Conservation (phyloP, 306 rosid species). For the Castanopsis chinensis region DNA sequence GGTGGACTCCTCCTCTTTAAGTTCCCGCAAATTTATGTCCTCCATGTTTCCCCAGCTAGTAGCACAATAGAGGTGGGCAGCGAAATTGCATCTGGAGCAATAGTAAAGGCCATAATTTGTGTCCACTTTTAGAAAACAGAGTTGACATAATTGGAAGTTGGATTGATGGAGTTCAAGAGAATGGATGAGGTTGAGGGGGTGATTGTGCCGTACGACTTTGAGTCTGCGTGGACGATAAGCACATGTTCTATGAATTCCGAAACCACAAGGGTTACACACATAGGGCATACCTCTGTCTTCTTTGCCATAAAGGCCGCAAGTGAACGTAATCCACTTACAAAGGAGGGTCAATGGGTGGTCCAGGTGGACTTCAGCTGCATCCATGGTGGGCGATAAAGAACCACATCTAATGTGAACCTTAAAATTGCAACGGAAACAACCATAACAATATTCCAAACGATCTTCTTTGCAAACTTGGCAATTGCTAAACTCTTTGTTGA, state of each 20-base stretch:
- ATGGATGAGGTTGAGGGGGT: not conserved
- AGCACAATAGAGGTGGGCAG: too few species aligned
- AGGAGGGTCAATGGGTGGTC: not conserved
- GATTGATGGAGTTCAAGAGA: too few species aligned
- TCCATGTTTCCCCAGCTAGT: too few species aligned
- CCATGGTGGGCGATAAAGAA: too few species aligned
- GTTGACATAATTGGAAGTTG: not conserved
- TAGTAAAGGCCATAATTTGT: too few species aligned
- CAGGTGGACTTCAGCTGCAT: not conserved
- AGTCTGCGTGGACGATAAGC: rapidly evolving
- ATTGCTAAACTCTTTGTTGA: too few species aligned
- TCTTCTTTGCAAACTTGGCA: too few species aligned
- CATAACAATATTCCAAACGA: not conserved
- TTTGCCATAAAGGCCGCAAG: not conserved
- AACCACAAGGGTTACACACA: not conserved
- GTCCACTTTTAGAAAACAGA: not conserved
- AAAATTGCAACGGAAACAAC: not conserved
- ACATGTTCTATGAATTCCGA: not conserved
- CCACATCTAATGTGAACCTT: not conserved
- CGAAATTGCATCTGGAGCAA: too few species aligned
- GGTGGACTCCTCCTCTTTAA: too few species aligned
- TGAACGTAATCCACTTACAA: not conserved
- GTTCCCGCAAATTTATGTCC: too few species aligned
- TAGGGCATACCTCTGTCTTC: not conserved
- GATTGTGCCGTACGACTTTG: not conserved